Percentiles rank a stretch among this genome's conserved stretches.
phyloP scores from a whole-genome alignment of 139 green algal species.

The Auxenochlorella pyrenoidosa region DNA sequence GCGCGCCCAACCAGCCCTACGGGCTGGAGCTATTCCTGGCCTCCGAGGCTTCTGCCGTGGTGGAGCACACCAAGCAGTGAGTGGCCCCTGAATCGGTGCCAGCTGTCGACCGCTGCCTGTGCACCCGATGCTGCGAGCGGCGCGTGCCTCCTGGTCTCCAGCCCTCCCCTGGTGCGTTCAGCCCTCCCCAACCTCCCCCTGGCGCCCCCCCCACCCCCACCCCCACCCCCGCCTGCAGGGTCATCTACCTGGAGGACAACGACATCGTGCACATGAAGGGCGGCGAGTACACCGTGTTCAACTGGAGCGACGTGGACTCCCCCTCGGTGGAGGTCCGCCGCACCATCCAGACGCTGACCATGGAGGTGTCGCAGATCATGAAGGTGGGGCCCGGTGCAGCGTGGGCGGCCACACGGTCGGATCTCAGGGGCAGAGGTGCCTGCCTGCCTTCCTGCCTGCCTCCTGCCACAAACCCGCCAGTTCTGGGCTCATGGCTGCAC shows the following conservation, averaged over 20 bases:
- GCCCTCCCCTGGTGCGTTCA: too few relatives aligned
- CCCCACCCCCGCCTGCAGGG: constrained; percentile 33
- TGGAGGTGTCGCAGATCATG: constrained; percentile 98
- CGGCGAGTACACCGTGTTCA: constrained; percentile 83
- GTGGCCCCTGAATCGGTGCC: background rate
- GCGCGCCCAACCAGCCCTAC: constrained; percentile 9
- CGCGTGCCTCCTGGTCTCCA: too few relatives aligned
- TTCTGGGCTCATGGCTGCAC: too few relatives aligned
- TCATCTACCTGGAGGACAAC: constrained; percentile 96
- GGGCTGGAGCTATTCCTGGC: constrained; percentile 94
- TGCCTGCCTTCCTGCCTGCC: background rate
- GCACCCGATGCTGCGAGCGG: too few relatives aligned
- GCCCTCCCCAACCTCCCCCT: too few relatives aligned
- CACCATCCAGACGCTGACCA: constrained; percentile 87
- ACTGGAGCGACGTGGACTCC: constrained; percentile 58
- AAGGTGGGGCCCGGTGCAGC: too few relatives aligned
- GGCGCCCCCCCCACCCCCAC: background rate
- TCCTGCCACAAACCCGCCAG: background rate
- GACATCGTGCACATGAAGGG: constrained; percentile 90
- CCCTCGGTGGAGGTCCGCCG: constrained; percentile 70
- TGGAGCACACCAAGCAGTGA: constrained; percentile 97
- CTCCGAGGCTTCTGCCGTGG: constrained; percentile 93
- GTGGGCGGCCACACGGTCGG: too few relatives aligned
- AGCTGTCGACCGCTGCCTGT: too few relatives aligned
- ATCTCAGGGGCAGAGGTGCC: background rate